Evolutionary conservation across 495 filamentous ascomycete species (phyloP).

Genomic region (Friedmanniomyces simplex): DNA sequence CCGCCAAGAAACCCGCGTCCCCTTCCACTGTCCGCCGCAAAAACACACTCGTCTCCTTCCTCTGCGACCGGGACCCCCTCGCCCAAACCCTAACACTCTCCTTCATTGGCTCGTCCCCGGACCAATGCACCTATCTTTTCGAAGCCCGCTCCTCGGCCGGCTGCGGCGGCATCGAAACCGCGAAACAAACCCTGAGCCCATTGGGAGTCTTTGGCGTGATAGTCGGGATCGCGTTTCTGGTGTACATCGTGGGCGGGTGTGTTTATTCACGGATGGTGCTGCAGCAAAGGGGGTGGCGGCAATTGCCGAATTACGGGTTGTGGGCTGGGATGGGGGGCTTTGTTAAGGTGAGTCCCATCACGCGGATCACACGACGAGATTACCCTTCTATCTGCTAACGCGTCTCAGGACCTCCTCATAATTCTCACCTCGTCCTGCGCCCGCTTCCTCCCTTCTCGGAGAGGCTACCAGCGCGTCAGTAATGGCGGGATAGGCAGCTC

Average conservation of each 20-base stretch:
- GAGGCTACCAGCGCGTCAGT: slow-evolving; percentile 51
- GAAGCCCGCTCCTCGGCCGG: slow-evolving; percentile 81
- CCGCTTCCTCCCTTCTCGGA: slow-evolving; percentile 50
- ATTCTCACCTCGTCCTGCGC: slow-evolving; percentile 69
- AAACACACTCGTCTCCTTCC: slow-evolving; percentile 82
- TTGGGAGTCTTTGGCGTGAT: slow-evolving; percentile 90
- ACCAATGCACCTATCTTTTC: slow-evolving; percentile 95
- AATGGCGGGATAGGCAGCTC: slow-evolving; percentile 1
- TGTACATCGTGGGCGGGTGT: slow-evolving; percentile 85
- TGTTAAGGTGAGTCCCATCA: no score
- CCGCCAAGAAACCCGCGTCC: not conserved
- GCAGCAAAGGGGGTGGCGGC: slow-evolving; percentile 90
- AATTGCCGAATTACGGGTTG: slow-evolving; percentile 84
- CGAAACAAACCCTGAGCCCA: slow-evolving; percentile 60
- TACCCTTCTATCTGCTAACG: no score
- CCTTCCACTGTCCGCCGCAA: slow-evolving; percentile 49
- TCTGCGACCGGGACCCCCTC: slow-evolving; percentile 70
- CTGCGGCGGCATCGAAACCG: slow-evolving; percentile 59
- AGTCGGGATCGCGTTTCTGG: slow-evolving; percentile 63
- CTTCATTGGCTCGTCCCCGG: slow-evolving; percentile 72
- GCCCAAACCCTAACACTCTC: slow-evolving; percentile 53
- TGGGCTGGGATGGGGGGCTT: slow-evolving; percentile 86
- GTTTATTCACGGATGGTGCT: slow-evolving; percentile 93
- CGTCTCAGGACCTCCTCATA: slow-evolving; percentile 63
- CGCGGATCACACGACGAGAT: no score